Conservation (phyloP, 805 yeast genomes). For the Yamadazyma olivae region DNA sequence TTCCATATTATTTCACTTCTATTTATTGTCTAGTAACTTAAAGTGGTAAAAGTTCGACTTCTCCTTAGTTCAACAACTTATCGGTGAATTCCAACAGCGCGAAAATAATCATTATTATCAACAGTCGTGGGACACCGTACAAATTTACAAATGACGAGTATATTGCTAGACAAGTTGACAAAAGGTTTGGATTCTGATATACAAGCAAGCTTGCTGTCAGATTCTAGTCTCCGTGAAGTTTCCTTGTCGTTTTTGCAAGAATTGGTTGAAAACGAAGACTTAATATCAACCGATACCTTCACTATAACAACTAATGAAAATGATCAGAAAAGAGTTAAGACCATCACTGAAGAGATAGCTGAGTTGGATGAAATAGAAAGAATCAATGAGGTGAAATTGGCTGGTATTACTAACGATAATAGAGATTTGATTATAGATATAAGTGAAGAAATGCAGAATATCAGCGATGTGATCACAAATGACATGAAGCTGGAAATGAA, state of each 20-base stretch:
- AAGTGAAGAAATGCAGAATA: constrained; percentile 30
- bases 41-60: no score
- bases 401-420: constrained; percentile 34
- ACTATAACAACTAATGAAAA: constrained; percentile 31
- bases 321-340: constrained; percentile 17
- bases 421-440: constrained; percentile 47
- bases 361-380: constrained; percentile 62
- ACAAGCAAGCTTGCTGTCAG: constrained; percentile 15
- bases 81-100: background rate
- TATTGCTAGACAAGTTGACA: constrained; percentile 32
- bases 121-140: no score
- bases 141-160: constrained; percentile 27
- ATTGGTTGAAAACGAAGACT: constrained; percentile 47
- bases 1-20: constrained; percentile 69
- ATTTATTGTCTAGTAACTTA: no score
- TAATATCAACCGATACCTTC: constrained; percentile 42
- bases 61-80: background rate
- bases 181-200: constrained; percentile 24
- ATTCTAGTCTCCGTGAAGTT: constrained; percentile 11
- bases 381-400: constrained; percentile 43
- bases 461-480: constrained; percentile 22
- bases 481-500: constrained; percentile 16
- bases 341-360: constrained; percentile 68
- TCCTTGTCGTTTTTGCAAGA: constrained; percentile 33
- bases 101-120: no score